Conservation (phyloP, 2,329 filamentous ascomycete species). For the Penicillium sp. region DNA sequence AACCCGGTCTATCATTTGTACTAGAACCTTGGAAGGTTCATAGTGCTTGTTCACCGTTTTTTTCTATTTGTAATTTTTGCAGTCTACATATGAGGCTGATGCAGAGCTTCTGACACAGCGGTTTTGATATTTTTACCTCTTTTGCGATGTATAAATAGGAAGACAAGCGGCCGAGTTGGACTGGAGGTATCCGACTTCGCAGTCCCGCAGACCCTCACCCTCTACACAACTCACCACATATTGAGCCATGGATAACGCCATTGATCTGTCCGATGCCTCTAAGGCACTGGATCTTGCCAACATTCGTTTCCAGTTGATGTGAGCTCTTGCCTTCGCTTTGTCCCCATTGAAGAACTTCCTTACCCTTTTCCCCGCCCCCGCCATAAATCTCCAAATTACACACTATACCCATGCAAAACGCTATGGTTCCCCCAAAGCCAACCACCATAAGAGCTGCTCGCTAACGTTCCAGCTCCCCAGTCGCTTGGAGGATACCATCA, state of each 20-base stretch:
- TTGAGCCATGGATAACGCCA: slow-evolving; percentile 75
- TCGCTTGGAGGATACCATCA: slow-evolving; percentile 95
- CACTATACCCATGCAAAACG: not conserved
- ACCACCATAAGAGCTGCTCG: not conserved
- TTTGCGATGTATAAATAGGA: not conserved
- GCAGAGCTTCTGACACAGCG: not conserved
- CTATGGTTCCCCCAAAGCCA: not conserved
- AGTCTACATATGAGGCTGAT: not conserved
- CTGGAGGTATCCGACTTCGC: slow-evolving; percentile 14
- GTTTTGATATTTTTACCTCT: not conserved
- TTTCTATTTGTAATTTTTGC: not conserved
- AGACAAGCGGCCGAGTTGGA: not conserved
- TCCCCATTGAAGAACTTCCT: slow-evolving; percentile 2
- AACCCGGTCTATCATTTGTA: not conserved
- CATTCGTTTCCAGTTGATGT: slow-evolving; percentile 95
- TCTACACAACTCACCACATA: slow-evolving; percentile 14
- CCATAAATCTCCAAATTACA: slow-evolving; percentile 4
- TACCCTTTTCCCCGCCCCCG: slow-evolving; percentile 12
- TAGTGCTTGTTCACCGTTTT: not conserved
- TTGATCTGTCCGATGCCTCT: slow-evolving; percentile 80
- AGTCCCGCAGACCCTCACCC: slow-evolving; percentile 7
- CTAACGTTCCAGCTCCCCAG: slow-evolving; percentile 49
- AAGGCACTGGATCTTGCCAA: slow-evolving; percentile 85
- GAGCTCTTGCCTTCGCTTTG: slow-evolving; percentile 34
- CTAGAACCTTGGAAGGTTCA: not conserved